Evolutionary conservation across 176 grass and related monocot species (phyloP).

Genomic region (Dactylis glomerata): DNA sequence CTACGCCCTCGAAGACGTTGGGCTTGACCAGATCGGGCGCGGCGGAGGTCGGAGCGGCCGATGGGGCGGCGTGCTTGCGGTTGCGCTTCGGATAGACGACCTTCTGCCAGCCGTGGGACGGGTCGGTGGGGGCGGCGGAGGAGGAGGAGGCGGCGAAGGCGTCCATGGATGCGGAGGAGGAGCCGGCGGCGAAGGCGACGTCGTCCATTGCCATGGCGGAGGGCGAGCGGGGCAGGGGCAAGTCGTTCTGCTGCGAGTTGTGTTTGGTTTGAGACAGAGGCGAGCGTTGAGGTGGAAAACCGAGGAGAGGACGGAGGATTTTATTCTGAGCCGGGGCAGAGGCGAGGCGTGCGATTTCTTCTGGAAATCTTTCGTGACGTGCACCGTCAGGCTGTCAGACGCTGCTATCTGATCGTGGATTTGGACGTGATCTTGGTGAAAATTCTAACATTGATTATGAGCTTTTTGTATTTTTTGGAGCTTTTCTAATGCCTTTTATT

Average conservation of each 20-base stretch:
- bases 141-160: slow-evolving; percentile 4
- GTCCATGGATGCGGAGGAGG: slow-evolving; percentile 41
- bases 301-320: neutral
- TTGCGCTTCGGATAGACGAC: slow-evolving; percentile 81
- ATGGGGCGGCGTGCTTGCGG: slow-evolving; percentile 46
- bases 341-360: too few species aligned
- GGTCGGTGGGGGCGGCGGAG: slow-evolving; percentile 22
- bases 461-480: neutral
- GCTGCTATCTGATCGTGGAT: neutral
- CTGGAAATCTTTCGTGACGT: neutral
- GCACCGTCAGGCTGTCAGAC: neutral
- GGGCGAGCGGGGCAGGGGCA: neutral
- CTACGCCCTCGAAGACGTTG: slow-evolving; percentile 70
- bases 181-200: slow-evolving; percentile 27
- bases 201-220: slow-evolving; percentile 66
- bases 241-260: neutral
- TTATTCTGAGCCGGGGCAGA: neutral
- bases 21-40: slow-evolving; percentile 41
- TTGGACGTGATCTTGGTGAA: neutral
- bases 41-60: slow-evolving; percentile 9
- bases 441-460: neutral
- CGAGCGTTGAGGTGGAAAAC: neutral
- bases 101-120: slow-evolving; percentile 90
- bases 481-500: neutral
- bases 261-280: neutral